Percentiles rank a stretch among this genome's conserved stretches.
Evolutionary conservation across 371 early-diverging fungal genomes (phyloP).

Genomic region (Nematocida sp.): DNA sequence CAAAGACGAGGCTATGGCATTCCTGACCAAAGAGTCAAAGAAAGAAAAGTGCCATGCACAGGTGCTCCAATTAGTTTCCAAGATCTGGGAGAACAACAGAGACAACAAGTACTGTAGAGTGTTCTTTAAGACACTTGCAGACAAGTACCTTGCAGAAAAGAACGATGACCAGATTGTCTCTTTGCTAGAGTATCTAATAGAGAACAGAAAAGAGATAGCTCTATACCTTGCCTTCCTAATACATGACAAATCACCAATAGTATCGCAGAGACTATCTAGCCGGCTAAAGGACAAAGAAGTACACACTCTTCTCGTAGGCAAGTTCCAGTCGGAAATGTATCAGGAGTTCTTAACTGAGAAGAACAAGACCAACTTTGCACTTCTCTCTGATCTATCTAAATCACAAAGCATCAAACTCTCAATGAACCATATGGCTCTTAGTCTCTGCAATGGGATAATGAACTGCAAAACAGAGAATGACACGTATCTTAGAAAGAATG

Average conservation of each 20-base stretch:
- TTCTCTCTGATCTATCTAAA: slow-evolving; percentile 46
- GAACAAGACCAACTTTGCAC: slow-evolving; percentile 45
- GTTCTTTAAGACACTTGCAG: slow-evolving; percentile 22
- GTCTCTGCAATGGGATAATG: slow-evolving; percentile 94
- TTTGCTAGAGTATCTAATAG: slow-evolving; percentile 13
- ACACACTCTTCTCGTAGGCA: slow-evolving; percentile 29
- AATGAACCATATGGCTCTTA: slow-evolving; percentile 68
- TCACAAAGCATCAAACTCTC: slow-evolving; percentile 46
- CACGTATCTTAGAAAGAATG: slow-evolving; percentile 85
- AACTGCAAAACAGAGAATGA: slow-evolving; percentile 94
- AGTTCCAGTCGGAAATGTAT: slow-evolving; percentile 42
- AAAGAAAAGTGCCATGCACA: slow-evolving; percentile 8
- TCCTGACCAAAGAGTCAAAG: slow-evolving; percentile 21
- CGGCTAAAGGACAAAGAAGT: slow-evolving; percentile 5
- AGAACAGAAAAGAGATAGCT: slow-evolving; percentile 18
- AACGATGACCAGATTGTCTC: background rate
- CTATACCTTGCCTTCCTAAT: slow-evolving; percentile 29
- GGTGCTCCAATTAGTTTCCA: background rate
- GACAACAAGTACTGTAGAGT: background rate
- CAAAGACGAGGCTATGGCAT: slow-evolving; percentile 5
- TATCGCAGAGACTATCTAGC: slow-evolving; percentile 16
- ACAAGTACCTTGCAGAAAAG: slow-evolving; percentile 2
- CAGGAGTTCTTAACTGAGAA: slow-evolving; percentile 43
- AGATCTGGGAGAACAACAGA: slow-evolving; percentile 21
- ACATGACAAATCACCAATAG: slow-evolving; percentile 34